Conservation (phyloP, 2,329 filamentous ascomycete species). For the Colletotrichum zoysiae region DNA sequence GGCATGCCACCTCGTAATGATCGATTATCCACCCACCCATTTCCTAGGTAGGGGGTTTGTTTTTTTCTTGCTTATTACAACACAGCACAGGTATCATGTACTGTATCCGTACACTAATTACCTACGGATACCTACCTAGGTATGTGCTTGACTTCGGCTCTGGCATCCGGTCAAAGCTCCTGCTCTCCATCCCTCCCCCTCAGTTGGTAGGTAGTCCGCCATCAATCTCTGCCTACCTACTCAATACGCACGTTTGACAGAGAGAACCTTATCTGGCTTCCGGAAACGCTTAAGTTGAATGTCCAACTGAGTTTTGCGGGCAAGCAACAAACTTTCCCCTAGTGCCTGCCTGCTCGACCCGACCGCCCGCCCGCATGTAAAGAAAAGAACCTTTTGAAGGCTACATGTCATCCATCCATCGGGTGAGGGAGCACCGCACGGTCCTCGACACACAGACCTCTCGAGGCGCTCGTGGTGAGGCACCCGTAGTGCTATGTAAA, state of each 20-base stretch:
- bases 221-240: too few species aligned
- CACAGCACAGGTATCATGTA: too few species aligned
- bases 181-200: background rate
- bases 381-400: background rate
- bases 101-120: too few species aligned
- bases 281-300: background rate
- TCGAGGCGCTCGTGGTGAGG: background rate
- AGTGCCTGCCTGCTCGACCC: background rate
- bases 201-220: background rate
- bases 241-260: background rate
- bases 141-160: background rate
- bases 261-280: background rate
- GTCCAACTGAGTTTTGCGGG: background rate
- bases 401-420: background rate
- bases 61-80: too few species aligned
- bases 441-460: conserved; percentile 11
- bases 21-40: background rate
- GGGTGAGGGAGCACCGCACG: background rate
- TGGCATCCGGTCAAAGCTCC: background rate
- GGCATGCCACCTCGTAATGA: background rate
- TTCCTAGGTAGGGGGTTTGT: too few species aligned
- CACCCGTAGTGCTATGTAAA: too few species aligned
- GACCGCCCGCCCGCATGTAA: background rate
- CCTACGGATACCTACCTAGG: too few species aligned
- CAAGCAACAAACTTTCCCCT: background rate